phyloP scores from a whole-genome alignment of 495 filamentous ascomycete genomes.

The Xylaria bambusicola region DNA sequence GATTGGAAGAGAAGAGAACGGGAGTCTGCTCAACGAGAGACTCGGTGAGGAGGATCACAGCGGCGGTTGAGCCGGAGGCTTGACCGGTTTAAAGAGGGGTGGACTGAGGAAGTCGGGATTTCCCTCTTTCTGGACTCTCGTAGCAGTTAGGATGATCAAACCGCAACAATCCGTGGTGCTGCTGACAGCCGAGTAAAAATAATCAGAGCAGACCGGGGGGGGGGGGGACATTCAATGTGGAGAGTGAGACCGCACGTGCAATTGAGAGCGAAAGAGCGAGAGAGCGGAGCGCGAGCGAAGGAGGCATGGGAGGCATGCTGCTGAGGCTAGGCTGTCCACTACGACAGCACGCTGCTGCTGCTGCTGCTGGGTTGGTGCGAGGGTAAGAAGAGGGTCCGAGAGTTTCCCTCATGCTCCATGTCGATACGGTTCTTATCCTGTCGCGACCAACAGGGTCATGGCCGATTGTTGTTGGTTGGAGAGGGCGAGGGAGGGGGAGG shows the following conservation, averaged over 20 bases:
- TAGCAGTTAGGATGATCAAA: conserved; percentile 17
- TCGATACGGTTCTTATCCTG: conserved; percentile 11
- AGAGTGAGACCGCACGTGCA: conserved; percentile 2
- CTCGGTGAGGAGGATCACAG: conserved; percentile 36
- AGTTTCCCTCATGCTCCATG: conserved; percentile 4
- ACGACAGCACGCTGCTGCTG: background rate
- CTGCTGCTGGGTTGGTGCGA: conserved; percentile 1
- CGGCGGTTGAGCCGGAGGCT: conserved; percentile 34
- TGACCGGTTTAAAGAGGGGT: conserved; percentile 43
- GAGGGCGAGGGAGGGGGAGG: conserved; percentile 12
- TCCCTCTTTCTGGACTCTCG: conserved; percentile 9
- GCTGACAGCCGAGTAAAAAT: conserved; percentile 16
- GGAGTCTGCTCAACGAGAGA: conserved; percentile 28
- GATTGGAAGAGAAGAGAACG: conserved; percentile 35
- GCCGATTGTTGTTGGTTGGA: conserved; percentile 17
- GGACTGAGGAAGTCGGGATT: conserved; percentile 26
- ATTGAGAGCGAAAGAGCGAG: conserved; percentile 9
- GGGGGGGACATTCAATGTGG: conserved; percentile 7
- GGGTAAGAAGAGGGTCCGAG: conserved; percentile 17
- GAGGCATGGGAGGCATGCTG: conserved; percentile 5
- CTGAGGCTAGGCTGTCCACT: conserved; percentile 1
- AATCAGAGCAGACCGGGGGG: background rate
- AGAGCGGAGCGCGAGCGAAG: conserved; percentile 4
- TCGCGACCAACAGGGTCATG: conserved; percentile 17
- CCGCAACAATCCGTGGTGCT: conserved; percentile 19